phyloP scores from a whole-genome alignment of 2,329 filamentous ascomycete species.

The Akanthomyces muscarius region DNA sequence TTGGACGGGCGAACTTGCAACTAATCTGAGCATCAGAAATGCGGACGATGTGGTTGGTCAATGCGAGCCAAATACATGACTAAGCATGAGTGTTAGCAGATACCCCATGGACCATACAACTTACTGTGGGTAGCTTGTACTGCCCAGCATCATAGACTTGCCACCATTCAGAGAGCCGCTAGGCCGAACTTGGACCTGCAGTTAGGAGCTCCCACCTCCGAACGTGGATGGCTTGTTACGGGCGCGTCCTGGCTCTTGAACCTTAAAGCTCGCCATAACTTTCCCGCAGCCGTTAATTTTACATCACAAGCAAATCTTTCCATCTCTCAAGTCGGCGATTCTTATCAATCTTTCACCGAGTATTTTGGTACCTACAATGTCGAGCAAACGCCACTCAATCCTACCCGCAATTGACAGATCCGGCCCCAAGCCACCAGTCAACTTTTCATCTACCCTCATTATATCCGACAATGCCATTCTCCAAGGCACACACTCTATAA shows the following conservation, averaged over 20 bases:
- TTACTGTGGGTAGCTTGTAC: neutral
- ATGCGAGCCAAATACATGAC: slow-evolving; percentile 28
- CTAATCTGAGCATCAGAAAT: slow-evolving; percentile 36
- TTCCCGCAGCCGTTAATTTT: neutral
- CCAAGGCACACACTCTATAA: slow-evolving; percentile 72
- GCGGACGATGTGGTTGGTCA: slow-evolving; percentile 39
- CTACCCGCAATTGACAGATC: slow-evolving; percentile 49
- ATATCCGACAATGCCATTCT: slow-evolving; percentile 61
- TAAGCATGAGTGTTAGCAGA: slow-evolving; percentile 30
- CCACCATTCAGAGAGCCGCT: neutral
- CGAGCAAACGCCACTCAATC: slow-evolving; percentile 53
- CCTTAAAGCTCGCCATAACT: slow-evolving; percentile 2
- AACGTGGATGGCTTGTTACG: neutral
- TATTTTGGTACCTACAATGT: slow-evolving; percentile 26
- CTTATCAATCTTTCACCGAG: neutral
- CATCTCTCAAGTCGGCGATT: neutral
- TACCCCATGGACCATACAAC: slow-evolving; percentile 20
- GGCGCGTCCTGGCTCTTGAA: neutral
- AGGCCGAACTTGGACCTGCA: slow-evolving; percentile 1
- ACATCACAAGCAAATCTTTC: neutral
- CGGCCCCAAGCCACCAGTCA: slow-evolving; percentile 57
- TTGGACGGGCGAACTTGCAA: slow-evolving; percentile 30
- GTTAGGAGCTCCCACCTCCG: slow-evolving; percentile 8
- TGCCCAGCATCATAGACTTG: neutral
- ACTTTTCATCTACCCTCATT: slow-evolving; percentile 55